A percentile compares a stretch with the other conserved stretches of the same genome.
phyloP scores from a whole-genome alignment of 2,329 filamentous ascomycete species.

The Clonostachys solani region DNA sequence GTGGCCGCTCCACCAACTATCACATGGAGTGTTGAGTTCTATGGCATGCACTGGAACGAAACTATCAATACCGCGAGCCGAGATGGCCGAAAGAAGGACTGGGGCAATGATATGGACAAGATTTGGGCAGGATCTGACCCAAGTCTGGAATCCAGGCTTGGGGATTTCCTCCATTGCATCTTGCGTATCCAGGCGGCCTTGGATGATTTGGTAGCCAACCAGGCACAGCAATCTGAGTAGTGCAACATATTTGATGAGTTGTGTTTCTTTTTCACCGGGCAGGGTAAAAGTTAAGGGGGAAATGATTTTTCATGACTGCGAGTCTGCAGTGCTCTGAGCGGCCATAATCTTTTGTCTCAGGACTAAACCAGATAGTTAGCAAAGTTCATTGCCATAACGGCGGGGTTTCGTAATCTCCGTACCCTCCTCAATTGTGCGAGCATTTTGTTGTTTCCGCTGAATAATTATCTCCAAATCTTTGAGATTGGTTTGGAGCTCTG shows the following conservation, averaged over 20 bases:
- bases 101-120: constrained; percentile 18
- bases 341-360: constrained; percentile 39
- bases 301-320: no score
- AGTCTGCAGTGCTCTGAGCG: neutral
- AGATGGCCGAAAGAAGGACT: constrained; percentile 17
- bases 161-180: constrained; percentile 20
- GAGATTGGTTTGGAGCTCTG: constrained; percentile 46
- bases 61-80: constrained; percentile 18
- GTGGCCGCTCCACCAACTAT: constrained; percentile 9
- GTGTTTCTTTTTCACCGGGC: no score
- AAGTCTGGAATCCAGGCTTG: constrained; percentile 17
- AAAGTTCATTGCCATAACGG: neutral
- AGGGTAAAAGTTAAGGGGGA: no score
- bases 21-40: constrained; percentile 23
- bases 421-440: constrained; percentile 88
- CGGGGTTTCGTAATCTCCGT: neutral
- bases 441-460: constrained; percentile 73
- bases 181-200: constrained; percentile 18
- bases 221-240: neutral
- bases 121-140: constrained; percentile 23
- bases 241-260: no score
- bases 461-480: constrained; percentile 54
- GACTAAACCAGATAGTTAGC: constrained; percentile 17
- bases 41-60: constrained; percentile 29
- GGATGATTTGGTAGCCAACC: neutral